phyloP scores from a whole-genome alignment of 371 early-diverging fungal genomes.

The Lichtheimia ramosa region DNA sequence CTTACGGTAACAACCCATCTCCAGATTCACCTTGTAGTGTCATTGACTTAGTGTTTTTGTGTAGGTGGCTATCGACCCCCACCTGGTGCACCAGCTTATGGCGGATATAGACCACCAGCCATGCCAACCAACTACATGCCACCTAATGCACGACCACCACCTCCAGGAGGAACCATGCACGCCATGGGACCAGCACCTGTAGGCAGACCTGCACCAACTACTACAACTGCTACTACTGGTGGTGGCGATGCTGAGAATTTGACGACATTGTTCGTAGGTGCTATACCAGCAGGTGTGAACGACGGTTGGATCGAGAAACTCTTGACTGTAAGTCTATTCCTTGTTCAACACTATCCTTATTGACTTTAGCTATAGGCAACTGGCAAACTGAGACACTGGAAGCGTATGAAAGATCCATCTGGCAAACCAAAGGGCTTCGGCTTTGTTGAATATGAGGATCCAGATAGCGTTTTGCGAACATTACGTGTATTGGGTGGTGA shows the following conservation, averaged over 20 bases:
- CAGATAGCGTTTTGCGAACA: conserved; percentile 68
- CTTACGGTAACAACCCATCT: conserved; percentile 7
- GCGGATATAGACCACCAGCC: conserved; percentile 10
- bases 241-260: conserved; percentile 49
- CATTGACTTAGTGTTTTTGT: too few species aligned
- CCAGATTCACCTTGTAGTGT: too few species aligned
- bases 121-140: conserved; percentile 2
- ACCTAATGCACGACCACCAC: conserved; percentile 5
- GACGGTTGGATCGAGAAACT: conserved; percentile 74
- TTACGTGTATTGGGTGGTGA: conserved; percentile 74
- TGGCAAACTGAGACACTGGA: conserved; percentile 71
- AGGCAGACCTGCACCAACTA: background rate
- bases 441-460: conserved; percentile 76
- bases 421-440: conserved; percentile 80
- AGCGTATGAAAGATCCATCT: conserved; percentile 67
- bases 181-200: background rate
- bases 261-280: conserved; percentile 75
- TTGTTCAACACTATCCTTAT: background rate
- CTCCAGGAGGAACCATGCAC: background rate
- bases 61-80: conserved; percentile 12
- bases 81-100: conserved; percentile 1
- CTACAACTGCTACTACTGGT: conserved; percentile 1
- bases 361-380: conserved; percentile 46
- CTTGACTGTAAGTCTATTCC: conserved; percentile 50
- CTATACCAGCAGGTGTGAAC: conserved; percentile 70